Base-by-base conservation (phyloP, 768 basidiomycete species). In the Artomyces pyxidatus region DNA sequence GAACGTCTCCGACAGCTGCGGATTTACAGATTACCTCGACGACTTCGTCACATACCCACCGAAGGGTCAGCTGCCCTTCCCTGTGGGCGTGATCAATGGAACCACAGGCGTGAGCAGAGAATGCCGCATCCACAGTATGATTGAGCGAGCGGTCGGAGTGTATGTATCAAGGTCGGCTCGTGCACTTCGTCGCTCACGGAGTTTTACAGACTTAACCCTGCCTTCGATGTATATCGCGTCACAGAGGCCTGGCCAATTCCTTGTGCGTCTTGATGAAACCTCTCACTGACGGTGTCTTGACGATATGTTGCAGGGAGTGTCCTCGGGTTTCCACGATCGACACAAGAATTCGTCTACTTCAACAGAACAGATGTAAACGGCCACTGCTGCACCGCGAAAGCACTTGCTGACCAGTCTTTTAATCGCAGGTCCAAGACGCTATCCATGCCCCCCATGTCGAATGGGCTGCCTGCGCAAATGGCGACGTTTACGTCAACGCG, bases 341-440 rank as follows among this genome's bases (percentile, higher is more conserved):
- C 74, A 2, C 75, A 78, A 57, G 62, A 78, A 52, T 78, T 78
- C 52, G 64, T 77, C 27, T 78, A 77, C 58, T 78, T 78, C 63
- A 77, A 78, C 47, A 61, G 75, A 71, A 71, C 69, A 16, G 70
- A 73, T 54, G 68, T 73, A 47, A 58, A 61, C 45, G 0, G 29
- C 37, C 23, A n/a, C 11, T 17, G 39, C 3, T 11, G 44, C 6
- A 21, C 4, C 17, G 29, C 19, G n/a, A 16, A 25, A 19, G 16
- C 3, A 26, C 39, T 32, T 22, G 25, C n/a, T 25, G 12, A 28
- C 37, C n/a, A 22, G 22, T 3, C 37, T n/a, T 9, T 40, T 1
- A 5, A 30, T 19, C n/a, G 9, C 29, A 68, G 56, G 66, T 68
- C 2, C 65, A 68, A 60, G 59, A 68, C 37, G 67, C 63, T 1